Percentiles rank a stretch among this genome's conserved stretches.
phyloP scores from a whole-genome alignment of 306 rosid genomes.

The Pueraria montana region DNA sequence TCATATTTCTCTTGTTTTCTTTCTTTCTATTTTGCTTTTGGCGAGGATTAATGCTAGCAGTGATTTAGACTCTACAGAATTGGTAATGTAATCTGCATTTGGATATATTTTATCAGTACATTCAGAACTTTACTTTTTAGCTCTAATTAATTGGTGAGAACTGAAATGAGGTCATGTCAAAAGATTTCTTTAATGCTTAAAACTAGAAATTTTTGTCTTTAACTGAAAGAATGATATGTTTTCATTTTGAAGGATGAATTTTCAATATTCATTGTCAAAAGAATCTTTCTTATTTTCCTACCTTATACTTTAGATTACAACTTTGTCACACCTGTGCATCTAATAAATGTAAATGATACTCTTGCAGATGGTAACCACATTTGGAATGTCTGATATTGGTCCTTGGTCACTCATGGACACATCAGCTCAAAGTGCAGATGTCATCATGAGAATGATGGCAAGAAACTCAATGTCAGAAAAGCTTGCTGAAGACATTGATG shows the following conservation, averaged over 20 bases:
- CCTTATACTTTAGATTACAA: neutral
- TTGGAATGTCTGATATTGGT: constrained; percentile 98
- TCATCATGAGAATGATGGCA: constrained; percentile 99
- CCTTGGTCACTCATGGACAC: constrained; percentile 98
- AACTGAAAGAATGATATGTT: neutral
- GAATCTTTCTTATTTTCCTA: neutral
- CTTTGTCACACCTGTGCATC: constrained; percentile 7
- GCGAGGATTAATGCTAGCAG: neutral
- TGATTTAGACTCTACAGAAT: neutral
- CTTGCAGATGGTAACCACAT: constrained; percentile 91
- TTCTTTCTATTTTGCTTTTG: neutral
- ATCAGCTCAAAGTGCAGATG: constrained; percentile 77
- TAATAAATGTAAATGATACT: constrained; percentile 37
- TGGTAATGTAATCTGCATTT: neutral
- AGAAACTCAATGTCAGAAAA: constrained; percentile 98
- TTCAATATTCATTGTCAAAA: neutral
- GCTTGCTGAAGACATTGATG: constrained; percentile 95
- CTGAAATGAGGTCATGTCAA: neutral
- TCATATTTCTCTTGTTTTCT: neutral
- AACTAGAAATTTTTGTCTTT: neutral
- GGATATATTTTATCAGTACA: neutral
- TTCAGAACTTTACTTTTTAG: neutral
- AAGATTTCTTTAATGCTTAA: constrained; percentile 30
- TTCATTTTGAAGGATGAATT: neutral
- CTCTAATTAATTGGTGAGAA: constrained; percentile 15